A percentile compares a stretch with the other conserved stretches of the same genome.
Conservation (phyloP, 2,329 filamentous ascomycete species). For the Penicillium palitans region DNA sequence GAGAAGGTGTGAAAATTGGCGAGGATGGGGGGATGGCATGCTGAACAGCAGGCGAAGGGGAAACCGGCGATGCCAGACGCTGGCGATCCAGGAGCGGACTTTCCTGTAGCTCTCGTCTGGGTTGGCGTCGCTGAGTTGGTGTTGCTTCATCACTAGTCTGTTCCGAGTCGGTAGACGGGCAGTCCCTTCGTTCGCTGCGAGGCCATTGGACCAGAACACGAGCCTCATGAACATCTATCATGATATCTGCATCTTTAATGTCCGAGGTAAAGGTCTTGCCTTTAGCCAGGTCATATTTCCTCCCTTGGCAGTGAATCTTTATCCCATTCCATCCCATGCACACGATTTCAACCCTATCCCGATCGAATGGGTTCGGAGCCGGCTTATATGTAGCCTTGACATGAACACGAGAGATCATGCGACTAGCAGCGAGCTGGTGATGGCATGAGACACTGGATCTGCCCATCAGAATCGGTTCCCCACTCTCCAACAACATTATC, state of each 20-base stretch:
- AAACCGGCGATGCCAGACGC: conserved; percentile 72
- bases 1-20: conserved; percentile 46
- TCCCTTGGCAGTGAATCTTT: conserved; percentile 86
- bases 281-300: conserved; percentile 81
- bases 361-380: conserved; percentile 65
- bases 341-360: conserved; percentile 79
- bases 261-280: conserved; percentile 88
- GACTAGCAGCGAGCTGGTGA: conserved; percentile 88
- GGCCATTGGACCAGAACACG: conserved; percentile 91
- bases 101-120: conserved; percentile 34
- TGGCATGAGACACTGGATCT: conserved; percentile 94
- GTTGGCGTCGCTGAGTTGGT: conserved; percentile 37
- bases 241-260: conserved; percentile 83
- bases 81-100: conserved; percentile 59
- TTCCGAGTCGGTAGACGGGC: conserved; percentile 59
- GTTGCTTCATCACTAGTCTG: conserved; percentile 67
- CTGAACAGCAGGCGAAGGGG: conserved; percentile 62
- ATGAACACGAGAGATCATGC: conserved; percentile 89
- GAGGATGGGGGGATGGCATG: conserved; percentile 45
- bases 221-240: conserved; percentile 91
- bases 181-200: conserved; percentile 53
- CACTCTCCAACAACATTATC: conserved; percentile 76
- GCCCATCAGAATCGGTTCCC: conserved; percentile 81
- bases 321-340: conserved; percentile 96
- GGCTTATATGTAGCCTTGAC: conserved; percentile 83